Base-by-base conservation (phyloP, 305 asterid genomes). In the Lippia alba region DNA sequence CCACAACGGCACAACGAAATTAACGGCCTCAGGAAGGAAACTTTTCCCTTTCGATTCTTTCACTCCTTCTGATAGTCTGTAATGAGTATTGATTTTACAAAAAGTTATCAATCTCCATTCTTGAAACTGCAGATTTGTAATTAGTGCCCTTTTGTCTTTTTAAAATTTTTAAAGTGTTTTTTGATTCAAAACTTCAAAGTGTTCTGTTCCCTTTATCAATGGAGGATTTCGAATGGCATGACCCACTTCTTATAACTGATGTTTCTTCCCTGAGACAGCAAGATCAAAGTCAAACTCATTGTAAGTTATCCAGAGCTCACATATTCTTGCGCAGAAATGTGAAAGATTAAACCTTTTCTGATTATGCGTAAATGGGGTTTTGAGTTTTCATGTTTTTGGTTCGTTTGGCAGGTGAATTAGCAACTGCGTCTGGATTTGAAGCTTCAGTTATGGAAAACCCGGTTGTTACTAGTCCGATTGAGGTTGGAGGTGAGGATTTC, bases 211-310 rank as follows among this genome's bases (percentile, higher is more conserved):
- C 80, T 79, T 82, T 78, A 75, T 78, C 85, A 68, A 90, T 90
- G 94, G 85, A 77, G 58, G 87, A 79, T 65, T 56, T 74, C 78
- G 82, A 81, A 60, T 86, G 91, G 92, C 76, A 79, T 67, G 91
- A 87, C 86, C 95, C 95, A 73, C 89, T 87, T 83, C 91, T 85
- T 74, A 72, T 88, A 72, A 87, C 96, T 12, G 96, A 88, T 64
- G 94, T 71, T 82, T 79, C 86, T 69, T 74, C 75, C 72, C 89
- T 81, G 56, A 80, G 74, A 72, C 74, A 56, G 18, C 85, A 74
- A 58, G 80, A 78, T 75, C 85, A 61, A 46, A 69, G 56, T 48
- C 78, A 72, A 80, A 67, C 75, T 56, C 83, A 57, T 56, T 24
- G 92, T 90, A 84, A 78, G 87, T 69, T 54, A 18, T 55, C 74